Evolutionary conservation across 345 rosid species (phyloP).

Genomic region (Cardiospermum halicacabum): DNA sequence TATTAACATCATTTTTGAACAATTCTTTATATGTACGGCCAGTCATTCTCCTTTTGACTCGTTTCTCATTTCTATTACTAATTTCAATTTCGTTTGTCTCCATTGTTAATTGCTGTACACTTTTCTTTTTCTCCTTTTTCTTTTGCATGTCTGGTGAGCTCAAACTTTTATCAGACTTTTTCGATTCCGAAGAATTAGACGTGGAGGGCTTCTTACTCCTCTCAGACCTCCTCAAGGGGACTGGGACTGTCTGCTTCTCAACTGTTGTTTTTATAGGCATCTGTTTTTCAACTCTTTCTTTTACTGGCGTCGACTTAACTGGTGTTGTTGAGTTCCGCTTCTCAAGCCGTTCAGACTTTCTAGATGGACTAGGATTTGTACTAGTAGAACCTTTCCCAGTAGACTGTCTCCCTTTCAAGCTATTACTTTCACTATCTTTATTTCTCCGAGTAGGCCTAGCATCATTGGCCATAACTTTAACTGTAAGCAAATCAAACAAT

Average conservation of each 20-base stretch:
- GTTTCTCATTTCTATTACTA: conserved; percentile 11
- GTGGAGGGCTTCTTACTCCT: conserved; percentile 43
- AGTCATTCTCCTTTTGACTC: conserved; percentile 17
- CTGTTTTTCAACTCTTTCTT: too few relatives aligned
- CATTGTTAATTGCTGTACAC: conserved; percentile 26
- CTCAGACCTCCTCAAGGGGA: conserved; percentile 52
- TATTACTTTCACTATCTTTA: conserved; percentile 35
- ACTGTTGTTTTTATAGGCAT: too few relatives aligned
- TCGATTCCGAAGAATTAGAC: conserved; percentile 36
- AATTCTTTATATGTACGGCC: conserved; percentile 46
- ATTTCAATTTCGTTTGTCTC: conserved; percentile 36
- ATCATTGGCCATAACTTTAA: conserved; percentile 34
- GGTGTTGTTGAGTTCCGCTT: conserved; percentile 36
- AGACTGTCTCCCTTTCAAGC: conserved; percentile 28
- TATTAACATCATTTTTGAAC: conserved; percentile 27
- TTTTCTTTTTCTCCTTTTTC: conserved; percentile 31
- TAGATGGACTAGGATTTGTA: conserved; percentile 26
- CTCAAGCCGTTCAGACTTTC: conserved; percentile 58
- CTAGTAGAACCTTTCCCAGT: conserved; percentile 31
- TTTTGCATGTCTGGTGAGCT: conserved; percentile 21
- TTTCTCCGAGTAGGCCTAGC: conserved; percentile 22
- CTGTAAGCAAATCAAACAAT: conserved; percentile 8
- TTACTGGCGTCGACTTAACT: conserved; percentile 28
- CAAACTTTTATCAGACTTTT: conserved; percentile 27
- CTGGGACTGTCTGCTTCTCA: conserved; percentile 31